Evolutionary conservation across 129 eudicot genomes (phyloP).

Genomic region (Escallonia rubra): DNA sequence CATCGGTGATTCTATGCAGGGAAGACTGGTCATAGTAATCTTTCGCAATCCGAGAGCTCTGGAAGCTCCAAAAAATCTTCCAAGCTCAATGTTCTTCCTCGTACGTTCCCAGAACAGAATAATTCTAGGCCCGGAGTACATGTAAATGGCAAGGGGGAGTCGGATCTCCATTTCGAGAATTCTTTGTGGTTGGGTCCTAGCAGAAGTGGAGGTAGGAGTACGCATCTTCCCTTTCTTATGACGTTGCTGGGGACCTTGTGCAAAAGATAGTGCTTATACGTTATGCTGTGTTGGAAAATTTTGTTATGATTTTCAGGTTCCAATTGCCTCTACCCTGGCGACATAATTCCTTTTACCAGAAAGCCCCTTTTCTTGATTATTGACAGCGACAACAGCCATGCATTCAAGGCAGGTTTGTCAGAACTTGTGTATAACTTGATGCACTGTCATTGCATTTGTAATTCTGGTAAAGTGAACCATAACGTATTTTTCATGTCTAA

Average conservation of each 20-base stretch:
- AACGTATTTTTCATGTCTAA: too few relatives aligned
- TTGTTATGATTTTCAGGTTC: conserved; percentile 56
- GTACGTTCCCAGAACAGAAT: conserved; percentile 34
- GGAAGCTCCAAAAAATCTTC: conserved; percentile 60
- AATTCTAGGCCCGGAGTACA: conserved; percentile 34
- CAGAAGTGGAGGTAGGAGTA: conserved; percentile 66
- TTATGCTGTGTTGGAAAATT: background rate
- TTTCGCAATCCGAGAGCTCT: conserved; percentile 37
- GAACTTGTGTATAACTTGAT: conserved; percentile 23
- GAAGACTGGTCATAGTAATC: conserved; percentile 40
- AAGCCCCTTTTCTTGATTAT: conserved; percentile 82
- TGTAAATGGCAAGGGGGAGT: conserved; percentile 44
- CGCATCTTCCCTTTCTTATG: background rate
- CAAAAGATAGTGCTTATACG: too few relatives aligned
- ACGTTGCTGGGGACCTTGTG: too few relatives aligned
- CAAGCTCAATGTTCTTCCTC: conserved; percentile 29
- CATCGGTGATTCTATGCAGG: conserved; percentile 33
- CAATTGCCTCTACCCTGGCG: conserved; percentile 74
- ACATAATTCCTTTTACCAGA: conserved; percentile 88
- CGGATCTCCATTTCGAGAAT: conserved; percentile 47
- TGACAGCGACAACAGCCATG: conserved; percentile 95
- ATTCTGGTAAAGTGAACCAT: too few relatives aligned
- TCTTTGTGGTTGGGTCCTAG: conserved; percentile 79
- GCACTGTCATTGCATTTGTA: too few relatives aligned
- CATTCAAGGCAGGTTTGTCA: conserved; percentile 99